Evolutionary conservation across 1,284 basidiomycete genomes (phyloP).

Genomic region (Rhodotorula sp.): DNA sequence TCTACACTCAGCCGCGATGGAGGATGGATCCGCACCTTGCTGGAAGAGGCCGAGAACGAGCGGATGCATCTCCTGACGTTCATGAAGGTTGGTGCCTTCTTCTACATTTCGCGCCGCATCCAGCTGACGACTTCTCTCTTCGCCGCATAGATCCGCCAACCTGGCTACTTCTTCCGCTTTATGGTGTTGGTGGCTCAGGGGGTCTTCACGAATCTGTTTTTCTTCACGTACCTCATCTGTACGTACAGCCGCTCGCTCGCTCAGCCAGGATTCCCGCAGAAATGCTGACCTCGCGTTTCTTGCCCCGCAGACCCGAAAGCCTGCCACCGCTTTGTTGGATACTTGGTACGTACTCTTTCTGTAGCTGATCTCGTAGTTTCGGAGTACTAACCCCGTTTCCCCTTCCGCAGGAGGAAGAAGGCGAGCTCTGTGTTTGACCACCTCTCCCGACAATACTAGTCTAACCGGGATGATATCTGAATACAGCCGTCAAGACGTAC

Average conservation of each 20-base stretch:
- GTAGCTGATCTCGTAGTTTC: neutral
- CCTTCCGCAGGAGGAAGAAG: constrained; percentile 3
- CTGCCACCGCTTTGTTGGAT: constrained; percentile 92
- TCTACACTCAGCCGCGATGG: constrained; percentile 52
- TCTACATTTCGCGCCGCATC: fast-evolving
- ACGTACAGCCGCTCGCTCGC: neutral
- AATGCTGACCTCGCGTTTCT: too few species aligned
- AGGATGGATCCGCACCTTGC: constrained; percentile 50
- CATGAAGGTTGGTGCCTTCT: constrained; percentile 58
- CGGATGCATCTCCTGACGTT: constrained; percentile 72
- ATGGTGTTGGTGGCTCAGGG: constrained; percentile 79
- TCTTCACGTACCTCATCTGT: constrained; percentile 53
- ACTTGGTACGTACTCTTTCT: constrained; percentile 53
- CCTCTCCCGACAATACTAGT: too few species aligned
- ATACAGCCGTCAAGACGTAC: constrained; percentile 17
- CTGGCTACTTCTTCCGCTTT: constrained; percentile 72
- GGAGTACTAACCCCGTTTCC: neutral
- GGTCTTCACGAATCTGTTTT: constrained; percentile 87
- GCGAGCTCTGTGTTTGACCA: neutral
- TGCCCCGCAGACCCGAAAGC: constrained; percentile 61
- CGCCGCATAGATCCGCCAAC: constrained; percentile 59
- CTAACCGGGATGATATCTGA: neutral
- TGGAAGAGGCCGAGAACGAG: constrained; percentile 95
- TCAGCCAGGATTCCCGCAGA: too few species aligned
- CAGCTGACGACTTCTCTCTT: too few species aligned